Evolutionary conservation across 345 rosid species (phyloP), one percentile per base, ranked within the genome.

Genomic region (Gossypium thurberi): DNA sequence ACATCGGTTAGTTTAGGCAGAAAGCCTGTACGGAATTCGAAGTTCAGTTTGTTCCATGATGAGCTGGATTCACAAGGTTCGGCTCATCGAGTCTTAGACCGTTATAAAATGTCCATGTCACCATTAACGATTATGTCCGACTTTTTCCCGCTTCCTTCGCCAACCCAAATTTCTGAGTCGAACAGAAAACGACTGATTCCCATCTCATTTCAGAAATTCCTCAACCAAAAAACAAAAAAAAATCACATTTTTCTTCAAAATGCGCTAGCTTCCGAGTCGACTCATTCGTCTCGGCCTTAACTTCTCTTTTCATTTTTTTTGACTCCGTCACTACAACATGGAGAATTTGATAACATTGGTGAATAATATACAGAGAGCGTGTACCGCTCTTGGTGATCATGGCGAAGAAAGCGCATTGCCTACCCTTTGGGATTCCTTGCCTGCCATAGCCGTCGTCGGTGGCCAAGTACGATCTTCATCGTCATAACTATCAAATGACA

Each of bases 401-500:
- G 98, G 98, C 26, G 97, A 94, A 14, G 97, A 94, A 74, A 94
- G 92, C 87, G 83, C 98, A 8, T 81, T 94, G 75, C 98, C 97
- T 14, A 94, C 98, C 75, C 93, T 94, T 6, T 94, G 95, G 98
- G 97, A 94, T 77, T 81, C 98, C 44, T 86, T 94, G 74, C 98
- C 97, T 8, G 78, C 98, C 78, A 94, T 94, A 53, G 97, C 97
- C 83, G 97, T 92, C 85, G 97, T 92, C 37, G 97, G 97, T 43
- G 97, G 97, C 80, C 98, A 94, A 94, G 98, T 92, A 50, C 10
- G 65, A 1, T 69, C 50, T 20, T 17, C 12, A 18, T 9, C 14
- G 43, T 67, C 17, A 48, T 17, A 14, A 48, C 57, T 67, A 13
- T 47, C 7, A 1, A 48, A 18, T 57, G 8, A 11, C 23, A 25